These are phyloP conservation scores for Trichoderma aggressivum DNA, from an alignment of 2,329 filamentous ascomycete genomes.

Conservation along the genomic window DNA sequence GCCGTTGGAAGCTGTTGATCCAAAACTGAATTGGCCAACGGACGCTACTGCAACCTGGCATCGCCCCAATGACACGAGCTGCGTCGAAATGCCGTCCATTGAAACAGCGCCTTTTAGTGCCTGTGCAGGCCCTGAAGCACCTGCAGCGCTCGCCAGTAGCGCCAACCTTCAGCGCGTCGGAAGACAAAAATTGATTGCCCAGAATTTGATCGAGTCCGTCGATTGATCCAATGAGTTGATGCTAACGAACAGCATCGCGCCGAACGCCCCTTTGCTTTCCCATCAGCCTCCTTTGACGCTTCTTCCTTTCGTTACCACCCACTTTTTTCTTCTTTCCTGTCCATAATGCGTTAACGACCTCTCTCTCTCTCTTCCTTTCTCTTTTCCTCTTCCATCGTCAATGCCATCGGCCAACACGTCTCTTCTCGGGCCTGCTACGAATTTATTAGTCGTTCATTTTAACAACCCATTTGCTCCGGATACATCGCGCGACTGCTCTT, in stretches of 20 bases:
- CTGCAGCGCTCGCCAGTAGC: not conserved
- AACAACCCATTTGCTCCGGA: not conserved
- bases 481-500: not conserved
- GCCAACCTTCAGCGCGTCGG: not conserved
- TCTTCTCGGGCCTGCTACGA: not conserved
- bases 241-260: not conserved
- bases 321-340: not conserved
- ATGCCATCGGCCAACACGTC: slow-evolving; percentile 5
- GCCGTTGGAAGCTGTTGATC: not conserved
- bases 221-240: not conserved
- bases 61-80: not conserved
- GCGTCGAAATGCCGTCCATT: not conserved
- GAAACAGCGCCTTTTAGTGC: not conserved
- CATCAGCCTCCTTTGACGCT: slow-evolving; percentile 16
- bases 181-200: not conserved
- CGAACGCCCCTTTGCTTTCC: slow-evolving; percentile 12
- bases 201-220: not conserved
- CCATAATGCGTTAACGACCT: not conserved
- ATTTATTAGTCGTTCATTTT: not conserved
- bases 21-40: not conserved
- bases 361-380: not conserved
- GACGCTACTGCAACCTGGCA: not conserved
- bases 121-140: not conserved
- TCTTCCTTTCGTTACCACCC: slow-evolving; percentile 4
- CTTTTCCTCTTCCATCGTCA: not conserved